Conservation (phyloP, 805 yeast genomes). For the Cyberlindnera saturnus region DNA sequence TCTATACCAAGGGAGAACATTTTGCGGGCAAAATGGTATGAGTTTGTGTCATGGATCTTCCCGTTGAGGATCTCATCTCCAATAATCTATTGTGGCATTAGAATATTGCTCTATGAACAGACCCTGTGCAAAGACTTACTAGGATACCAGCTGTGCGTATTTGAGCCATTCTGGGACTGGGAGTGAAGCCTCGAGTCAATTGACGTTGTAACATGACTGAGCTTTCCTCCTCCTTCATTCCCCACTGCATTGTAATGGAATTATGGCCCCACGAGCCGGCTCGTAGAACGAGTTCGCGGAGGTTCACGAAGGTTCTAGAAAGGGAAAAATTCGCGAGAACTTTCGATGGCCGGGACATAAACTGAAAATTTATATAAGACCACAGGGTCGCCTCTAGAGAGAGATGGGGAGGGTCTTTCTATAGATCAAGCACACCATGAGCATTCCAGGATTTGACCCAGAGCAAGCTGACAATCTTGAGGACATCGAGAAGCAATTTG, state of each 20-base stretch:
- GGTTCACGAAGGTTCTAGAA: neutral
- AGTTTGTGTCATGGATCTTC: constrained; percentile 75
- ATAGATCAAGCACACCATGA: neutral
- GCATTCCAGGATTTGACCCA: constrained; percentile 51
- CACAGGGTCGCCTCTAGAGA: too few relatives aligned
- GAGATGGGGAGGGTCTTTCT: too few relatives aligned
- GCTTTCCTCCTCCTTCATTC: too few relatives aligned
- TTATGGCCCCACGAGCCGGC: too few relatives aligned
- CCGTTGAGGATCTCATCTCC: constrained; percentile 90
- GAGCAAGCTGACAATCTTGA: constrained; percentile 92
- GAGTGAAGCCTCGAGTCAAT: neutral
- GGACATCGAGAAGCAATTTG: constrained; percentile 95
- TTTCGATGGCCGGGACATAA: neutral
- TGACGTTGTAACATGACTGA: too few relatives aligned
- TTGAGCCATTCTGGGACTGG: constrained; percentile 1
- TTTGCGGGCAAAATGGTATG: constrained; percentile 60
- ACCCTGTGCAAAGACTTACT: constrained; percentile 1
- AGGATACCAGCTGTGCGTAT: constrained; percentile 11
- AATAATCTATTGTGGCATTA: constrained; percentile 32
- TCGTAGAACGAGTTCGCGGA: neutral
- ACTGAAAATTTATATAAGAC: too few relatives aligned
- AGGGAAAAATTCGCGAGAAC: neutral
- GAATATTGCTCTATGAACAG: neutral
- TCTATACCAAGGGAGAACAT: constrained; percentile 68
- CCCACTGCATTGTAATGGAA: too few relatives aligned